Evolutionary conservation across 2,329 filamentous ascomycete species (phyloP), one percentile per base, ranked within the genome.

Genomic region (Diaporthe citrichinensis): DNA sequence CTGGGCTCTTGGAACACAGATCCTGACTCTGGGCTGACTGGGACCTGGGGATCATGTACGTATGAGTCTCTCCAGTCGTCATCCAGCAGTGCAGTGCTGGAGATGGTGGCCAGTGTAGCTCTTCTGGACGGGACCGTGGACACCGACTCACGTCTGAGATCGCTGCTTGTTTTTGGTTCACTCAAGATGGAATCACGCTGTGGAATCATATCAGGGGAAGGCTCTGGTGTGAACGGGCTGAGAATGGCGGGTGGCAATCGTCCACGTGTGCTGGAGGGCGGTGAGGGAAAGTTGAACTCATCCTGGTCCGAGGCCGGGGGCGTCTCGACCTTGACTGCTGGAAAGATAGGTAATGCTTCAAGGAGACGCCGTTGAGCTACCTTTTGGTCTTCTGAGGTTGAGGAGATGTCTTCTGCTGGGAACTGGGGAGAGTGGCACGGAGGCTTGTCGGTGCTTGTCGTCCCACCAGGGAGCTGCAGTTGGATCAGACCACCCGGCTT

Each of bases 1-100:
- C 86, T 86, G 8, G 89, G 89, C 78, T 91, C 89, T 61, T 84
- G 83, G 5, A 91, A 84, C 2, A 85, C 83, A 1, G 83, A 80
- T 72, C 83, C 84, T 39, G 80, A 78, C 25, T 81, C 80, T 2
- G 82, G 81, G 67, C 74, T 49, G 65, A 78, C 77, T 46, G 78
- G 76, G 14, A 83, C 58, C 77, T 78, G 65, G 49, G 76, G 23
- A 71, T 71, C 65, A 75, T 79, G 69, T 72, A 72, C 39, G 55
- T 49, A 73, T 4, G 75, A 62, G 20, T 68, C 72, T 72, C 73
- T 72, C 72, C 77, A 78, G 53, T 78, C 74, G 46, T 74, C 74
- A 15, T 73, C 71, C 58, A 78, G 71, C 20, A 79, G 25, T 65
- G 72, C 44, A 53, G 36, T 20, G 17, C 55, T 53, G 46, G 67